A percentile compares a stretch with the other conserved stretches of the same genome.
Conservation (phyloP, 345 rosid genomes). For the Dimocarpus longan region DNA sequence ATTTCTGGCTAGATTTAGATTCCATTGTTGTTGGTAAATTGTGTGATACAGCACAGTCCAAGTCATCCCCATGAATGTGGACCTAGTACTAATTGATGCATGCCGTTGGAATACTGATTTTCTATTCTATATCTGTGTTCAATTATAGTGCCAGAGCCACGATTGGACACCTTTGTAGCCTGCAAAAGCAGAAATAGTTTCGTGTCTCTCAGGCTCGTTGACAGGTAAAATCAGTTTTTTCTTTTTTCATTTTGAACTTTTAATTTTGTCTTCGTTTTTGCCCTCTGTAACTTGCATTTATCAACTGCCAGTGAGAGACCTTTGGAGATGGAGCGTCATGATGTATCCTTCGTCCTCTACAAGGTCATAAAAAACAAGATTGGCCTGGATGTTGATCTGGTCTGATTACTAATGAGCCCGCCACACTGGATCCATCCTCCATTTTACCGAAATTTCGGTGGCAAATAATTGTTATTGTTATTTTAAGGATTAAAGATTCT, state of each 20-base stretch:
- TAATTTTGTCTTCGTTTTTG: neutral
- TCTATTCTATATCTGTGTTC: neutral
- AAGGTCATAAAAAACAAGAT: constrained; percentile 30
- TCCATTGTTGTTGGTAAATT: neutral
- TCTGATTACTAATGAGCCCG: constrained; percentile 22
- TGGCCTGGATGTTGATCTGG: constrained; percentile 30
- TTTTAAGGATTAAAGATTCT: too few species aligned
- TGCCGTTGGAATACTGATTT: neutral
- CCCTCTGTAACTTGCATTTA: neutral
- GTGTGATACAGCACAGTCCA: neutral
- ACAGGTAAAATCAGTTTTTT: constrained; percentile 20
- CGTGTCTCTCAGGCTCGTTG: constrained; percentile 49
- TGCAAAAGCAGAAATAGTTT: constrained; percentile 54
- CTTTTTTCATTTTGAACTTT: neutral
- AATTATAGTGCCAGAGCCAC: constrained; percentile 62
- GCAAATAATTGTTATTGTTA: too few species aligned
- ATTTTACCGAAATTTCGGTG: neutral
- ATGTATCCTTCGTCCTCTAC: constrained; percentile 32
- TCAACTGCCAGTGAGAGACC: constrained; percentile 37
- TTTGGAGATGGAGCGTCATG: constrained; percentile 38
- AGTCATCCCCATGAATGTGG: neutral
- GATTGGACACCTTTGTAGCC: constrained; percentile 65
- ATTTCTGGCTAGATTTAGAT: neutral
- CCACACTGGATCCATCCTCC: neutral
- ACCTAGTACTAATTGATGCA: too few species aligned